Percentiles rank a stretch among this genome's conserved stretches.
Conservation (phyloP, 2,329 filamentous ascomycete genomes). For the Neofusicoccum umdonicola region DNA sequence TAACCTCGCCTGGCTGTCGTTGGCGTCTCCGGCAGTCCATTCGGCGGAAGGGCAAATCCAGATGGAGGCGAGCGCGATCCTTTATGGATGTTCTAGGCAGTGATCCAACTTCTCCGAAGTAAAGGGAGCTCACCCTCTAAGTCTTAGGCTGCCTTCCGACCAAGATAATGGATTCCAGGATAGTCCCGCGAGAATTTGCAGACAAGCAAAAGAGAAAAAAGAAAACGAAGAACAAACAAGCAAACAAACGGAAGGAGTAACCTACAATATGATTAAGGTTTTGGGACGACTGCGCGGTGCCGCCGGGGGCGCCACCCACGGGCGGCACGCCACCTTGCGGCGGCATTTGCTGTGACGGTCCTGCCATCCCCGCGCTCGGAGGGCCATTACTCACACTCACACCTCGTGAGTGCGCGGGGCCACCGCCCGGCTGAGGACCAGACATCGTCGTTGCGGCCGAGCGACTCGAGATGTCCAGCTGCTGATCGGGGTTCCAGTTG, state of each 20-base stretch:
- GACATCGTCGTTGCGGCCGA: constrained; percentile 30
- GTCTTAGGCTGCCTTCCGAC: not conserved
- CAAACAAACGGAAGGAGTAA: constrained; percentile 23
- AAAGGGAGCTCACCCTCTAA: not conserved
- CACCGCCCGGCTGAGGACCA: constrained; percentile 34
- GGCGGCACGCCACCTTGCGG: constrained; percentile 50
- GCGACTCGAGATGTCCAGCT: constrained; percentile 24
- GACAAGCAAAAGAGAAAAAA: not conserved
- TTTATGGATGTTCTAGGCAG: too few species aligned
- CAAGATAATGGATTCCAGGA: not conserved
- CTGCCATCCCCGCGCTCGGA: constrained; percentile 36
- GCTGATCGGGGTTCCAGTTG: not conserved
- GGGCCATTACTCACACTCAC: constrained; percentile 45
- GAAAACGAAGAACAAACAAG: constrained; percentile 6
- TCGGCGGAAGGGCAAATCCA: too few species aligned
- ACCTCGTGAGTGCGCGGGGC: constrained; percentile 30
- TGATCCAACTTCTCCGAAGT: not conserved
- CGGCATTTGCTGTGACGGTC: constrained; percentile 43
- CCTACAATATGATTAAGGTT: constrained; percentile 96
- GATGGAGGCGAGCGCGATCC: too few species aligned
- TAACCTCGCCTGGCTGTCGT: too few species aligned
- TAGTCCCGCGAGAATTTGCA: not conserved
- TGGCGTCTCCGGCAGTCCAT: too few species aligned
- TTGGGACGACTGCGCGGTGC: constrained; percentile 68
- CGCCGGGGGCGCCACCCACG: constrained; percentile 45